These are phyloP conservation scores for Saccharomyces paradoxus DNA, from an alignment of 805 yeast species.

Conservation along the genomic window DNA sequence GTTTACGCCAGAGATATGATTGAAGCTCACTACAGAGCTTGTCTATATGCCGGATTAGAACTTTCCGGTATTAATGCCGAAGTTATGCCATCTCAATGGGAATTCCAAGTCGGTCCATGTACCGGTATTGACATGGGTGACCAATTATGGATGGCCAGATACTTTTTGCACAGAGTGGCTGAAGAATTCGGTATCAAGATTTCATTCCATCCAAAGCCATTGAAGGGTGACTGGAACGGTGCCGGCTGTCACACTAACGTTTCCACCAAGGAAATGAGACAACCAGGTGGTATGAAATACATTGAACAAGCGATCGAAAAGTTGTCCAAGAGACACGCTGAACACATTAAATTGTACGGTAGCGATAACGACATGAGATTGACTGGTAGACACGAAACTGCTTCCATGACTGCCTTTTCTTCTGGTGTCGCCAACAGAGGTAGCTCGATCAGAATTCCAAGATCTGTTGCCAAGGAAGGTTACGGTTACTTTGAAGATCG, in stretches of 20 bases:
- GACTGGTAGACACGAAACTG: slow-evolving; percentile 98
- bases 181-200: slow-evolving; percentile 99
- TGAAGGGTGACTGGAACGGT: slow-evolving; percentile 99
- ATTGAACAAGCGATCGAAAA: slow-evolving; percentile 90
- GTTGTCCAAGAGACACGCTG: slow-evolving; percentile 91
- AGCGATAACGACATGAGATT: slow-evolving; percentile 90
- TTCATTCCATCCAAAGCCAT: slow-evolving; percentile 98
- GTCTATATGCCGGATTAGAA: slow-evolving; percentile 83
- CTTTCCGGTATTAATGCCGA: slow-evolving; percentile 98
- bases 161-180: slow-evolving; percentile 85
- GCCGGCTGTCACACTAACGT: slow-evolving; percentile 99
- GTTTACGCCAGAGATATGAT: slow-evolving; percentile 96
- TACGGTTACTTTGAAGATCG: slow-evolving; percentile 98
- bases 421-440: slow-evolving; percentile 99
- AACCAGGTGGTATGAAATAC: slow-evolving; percentile 89
- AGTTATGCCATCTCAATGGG: slow-evolving; percentile 99
- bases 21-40: slow-evolving; percentile 98
- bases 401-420: slow-evolving; percentile 82
- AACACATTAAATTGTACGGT: slow-evolving; percentile 93
- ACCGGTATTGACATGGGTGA: slow-evolving; percentile 95
- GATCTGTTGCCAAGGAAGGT: slow-evolving; percentile 97
- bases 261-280: slow-evolving; percentile 85
- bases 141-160: slow-evolving; percentile 93
- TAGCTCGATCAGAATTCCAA: slow-evolving; percentile 96
- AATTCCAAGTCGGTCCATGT: slow-evolving; percentile 99